Conservation (phyloP, 371 early-diverging fungal genomes). For the Mortierella polycephala region DNA sequence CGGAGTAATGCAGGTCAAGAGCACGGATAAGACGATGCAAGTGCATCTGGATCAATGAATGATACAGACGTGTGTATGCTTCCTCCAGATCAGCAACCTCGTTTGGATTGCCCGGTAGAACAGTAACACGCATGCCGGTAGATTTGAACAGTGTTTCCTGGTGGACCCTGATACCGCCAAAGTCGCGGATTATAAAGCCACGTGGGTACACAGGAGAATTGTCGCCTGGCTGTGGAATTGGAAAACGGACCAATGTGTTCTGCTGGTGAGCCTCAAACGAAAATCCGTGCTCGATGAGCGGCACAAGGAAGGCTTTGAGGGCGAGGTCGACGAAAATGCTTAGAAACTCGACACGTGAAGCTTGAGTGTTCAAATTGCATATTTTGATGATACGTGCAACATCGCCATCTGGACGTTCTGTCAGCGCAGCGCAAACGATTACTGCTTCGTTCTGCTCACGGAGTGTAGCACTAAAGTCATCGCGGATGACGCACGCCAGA, state of each 20-base stretch:
- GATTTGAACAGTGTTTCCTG: constrained; percentile 61
- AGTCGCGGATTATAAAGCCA: constrained; percentile 80
- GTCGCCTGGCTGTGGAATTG: constrained; percentile 40
- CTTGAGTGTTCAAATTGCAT: constrained; percentile 65
- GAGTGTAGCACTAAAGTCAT: constrained; percentile 53
- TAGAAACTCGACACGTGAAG: constrained; percentile 65
- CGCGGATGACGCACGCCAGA: constrained; percentile 72
- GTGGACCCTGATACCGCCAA: constrained; percentile 79
- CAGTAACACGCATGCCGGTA: constrained; percentile 61
- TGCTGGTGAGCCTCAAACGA: constrained; percentile 82
- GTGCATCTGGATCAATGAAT: constrained; percentile 76
- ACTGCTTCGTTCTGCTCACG: constrained; percentile 58
- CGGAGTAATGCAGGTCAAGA: constrained; percentile 70
- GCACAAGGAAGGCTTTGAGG: constrained; percentile 73
- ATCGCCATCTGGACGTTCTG: constrained; percentile 67
- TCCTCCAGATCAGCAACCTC: constrained; percentile 67
- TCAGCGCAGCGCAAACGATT: constrained; percentile 74
- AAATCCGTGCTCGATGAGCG: constrained; percentile 72
- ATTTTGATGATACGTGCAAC: constrained; percentile 59
- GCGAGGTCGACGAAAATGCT: constrained; percentile 61
- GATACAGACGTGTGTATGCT: constrained; percentile 65
- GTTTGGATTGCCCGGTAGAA: constrained; percentile 68
- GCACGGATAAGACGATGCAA: constrained; percentile 77
- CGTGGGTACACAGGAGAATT: constrained; percentile 62
- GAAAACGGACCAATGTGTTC: constrained; percentile 72